Evolutionary conservation across 2,329 filamentous ascomycete species (phyloP).

Genomic region (Fusarium sacchari): DNA sequence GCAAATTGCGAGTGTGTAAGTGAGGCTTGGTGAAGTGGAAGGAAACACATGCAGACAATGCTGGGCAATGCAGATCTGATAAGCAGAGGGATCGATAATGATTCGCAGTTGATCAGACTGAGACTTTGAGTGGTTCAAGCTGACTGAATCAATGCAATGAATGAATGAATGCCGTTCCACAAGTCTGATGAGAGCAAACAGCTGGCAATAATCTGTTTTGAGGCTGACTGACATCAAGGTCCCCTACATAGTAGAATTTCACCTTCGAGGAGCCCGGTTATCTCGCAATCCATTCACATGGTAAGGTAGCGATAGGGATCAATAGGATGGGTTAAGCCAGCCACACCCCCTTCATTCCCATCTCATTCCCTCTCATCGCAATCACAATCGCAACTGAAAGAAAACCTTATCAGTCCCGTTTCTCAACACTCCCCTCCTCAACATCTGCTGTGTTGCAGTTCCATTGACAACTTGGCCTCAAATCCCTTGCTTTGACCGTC

Average conservation of each 20-base stretch:
- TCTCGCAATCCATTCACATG: conserved; percentile 19
- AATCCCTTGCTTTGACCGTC: conserved; percentile 5
- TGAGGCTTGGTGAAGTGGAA: conserved; percentile 1
- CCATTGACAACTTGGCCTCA: neutral
- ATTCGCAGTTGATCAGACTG: neutral
- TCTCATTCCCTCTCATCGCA: neutral
- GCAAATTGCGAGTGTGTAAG: conserved; percentile 9
- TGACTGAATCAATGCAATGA: neutral
- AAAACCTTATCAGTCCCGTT: conserved; percentile 18
- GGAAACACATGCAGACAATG: conserved; percentile 6
- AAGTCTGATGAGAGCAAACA: neutral
- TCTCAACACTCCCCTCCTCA: conserved; percentile 30
- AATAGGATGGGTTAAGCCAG: conserved; percentile 17
- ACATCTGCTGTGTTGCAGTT: neutral
- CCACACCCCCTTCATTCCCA: conserved; percentile 25
- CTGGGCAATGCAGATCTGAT: conserved; percentile 18
- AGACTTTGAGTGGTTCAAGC: neutral
- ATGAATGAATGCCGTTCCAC: neutral
- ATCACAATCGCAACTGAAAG: neutral
- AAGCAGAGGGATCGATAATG: neutral
- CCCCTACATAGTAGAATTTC: conserved; percentile 2
- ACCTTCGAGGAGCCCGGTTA: conserved; percentile 16
- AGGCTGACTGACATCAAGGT: conserved; percentile 25
- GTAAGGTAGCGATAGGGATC: conserved; percentile 11
- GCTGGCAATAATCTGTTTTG: neutral